Conservation (phyloP, 1,284 basidiomycete genomes). For the Xerocomus amazonicus region DNA sequence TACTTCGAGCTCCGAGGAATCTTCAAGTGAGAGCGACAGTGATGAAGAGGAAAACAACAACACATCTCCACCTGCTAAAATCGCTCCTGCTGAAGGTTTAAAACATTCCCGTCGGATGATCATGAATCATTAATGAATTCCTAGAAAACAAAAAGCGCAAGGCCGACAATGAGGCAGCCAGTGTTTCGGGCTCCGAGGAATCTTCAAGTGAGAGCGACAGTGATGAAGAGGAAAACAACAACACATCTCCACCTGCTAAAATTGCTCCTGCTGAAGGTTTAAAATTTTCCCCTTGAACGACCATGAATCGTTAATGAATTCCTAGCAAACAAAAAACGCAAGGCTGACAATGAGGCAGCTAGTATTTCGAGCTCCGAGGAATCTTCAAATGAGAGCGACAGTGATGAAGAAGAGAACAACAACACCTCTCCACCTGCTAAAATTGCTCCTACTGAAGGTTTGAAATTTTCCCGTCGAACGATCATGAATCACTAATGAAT, state of each 20-base stretch:
- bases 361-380: no score
- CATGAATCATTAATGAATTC: slow-evolving; percentile 16
- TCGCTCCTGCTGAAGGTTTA: slow-evolving; percentile 7
- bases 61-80: slow-evolving; percentile 1
- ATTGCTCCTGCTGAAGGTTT: slow-evolving; percentile 13
- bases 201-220: neutral
- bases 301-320: slow-evolving; percentile 17
- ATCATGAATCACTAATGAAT: slow-evolving; percentile 18
- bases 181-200: no score
- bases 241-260: slow-evolving; percentile 6
- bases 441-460: slow-evolving; percentile 9
- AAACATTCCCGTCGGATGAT: slow-evolving; percentile 21
- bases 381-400: slow-evolving; percentile 10
- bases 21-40: slow-evolving; percentile 12
- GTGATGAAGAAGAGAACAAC: neutral
- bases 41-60: slow-evolving; percentile 2
- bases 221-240: no score
- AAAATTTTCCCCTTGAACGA: slow-evolving; percentile 22
- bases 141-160: slow-evolving; percentile 74
- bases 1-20: slow-evolving; percentile 16
- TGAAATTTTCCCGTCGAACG: slow-evolving; percentile 22
- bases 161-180: slow-evolving; percentile 60
- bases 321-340: slow-evolving; percentile 67
- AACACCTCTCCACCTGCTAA: slow-evolving; percentile 5
- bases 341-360: slow-evolving; percentile 66